Percentiles rank a stretch among this genome's conserved stretches.
Conservation (phyloP, 2,329 filamentous ascomycete species). For the Diaporthe sp. region DNA sequence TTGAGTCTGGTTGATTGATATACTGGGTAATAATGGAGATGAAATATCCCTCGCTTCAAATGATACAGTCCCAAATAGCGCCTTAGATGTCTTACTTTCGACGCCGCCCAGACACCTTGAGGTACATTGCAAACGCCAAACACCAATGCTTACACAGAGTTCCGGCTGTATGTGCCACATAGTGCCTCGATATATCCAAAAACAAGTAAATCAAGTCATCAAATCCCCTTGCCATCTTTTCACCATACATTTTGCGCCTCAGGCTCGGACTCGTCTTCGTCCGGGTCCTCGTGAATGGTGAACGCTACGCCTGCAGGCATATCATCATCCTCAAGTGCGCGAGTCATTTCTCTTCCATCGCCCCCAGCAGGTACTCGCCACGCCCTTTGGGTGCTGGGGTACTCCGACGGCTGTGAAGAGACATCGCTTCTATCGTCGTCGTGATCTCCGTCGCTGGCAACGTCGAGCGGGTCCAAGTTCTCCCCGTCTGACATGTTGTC, state of each 20-base stretch:
- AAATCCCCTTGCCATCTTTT: not conserved
- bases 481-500: conserved; percentile 64
- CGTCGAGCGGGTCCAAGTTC: conserved; percentile 60
- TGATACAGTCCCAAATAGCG: conserved; percentile 30
- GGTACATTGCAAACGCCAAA: conserved; percentile 21
- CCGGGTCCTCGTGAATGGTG: conserved; percentile 40
- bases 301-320: conserved; percentile 33
- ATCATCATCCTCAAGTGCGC: conserved; percentile 40
- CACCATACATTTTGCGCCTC: conserved; percentile 17
- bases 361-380: conserved; percentile 50
- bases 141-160: conserved; percentile 24
- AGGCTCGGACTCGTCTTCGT: conserved; percentile 18
- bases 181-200: conserved; percentile 6
- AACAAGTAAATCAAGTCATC: not conserved
- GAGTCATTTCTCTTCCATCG: conserved; percentile 38
- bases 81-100: conserved; percentile 20
- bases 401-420: conserved; percentile 70
- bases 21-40: conserved; percentile 36
- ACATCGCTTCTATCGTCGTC: conserved; percentile 53
- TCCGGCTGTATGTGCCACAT: not conserved
- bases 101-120: not conserved
- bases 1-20: conserved; percentile 23
- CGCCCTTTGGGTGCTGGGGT: conserved; percentile 64
- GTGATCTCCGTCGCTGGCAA: conserved; percentile 44
- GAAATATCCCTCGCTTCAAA: conserved; percentile 12